These are phyloP conservation scores for Urochloa ruziziensis DNA, from an alignment of 176 grass and related monocot genomes.

Conservation along the genomic window DNA sequence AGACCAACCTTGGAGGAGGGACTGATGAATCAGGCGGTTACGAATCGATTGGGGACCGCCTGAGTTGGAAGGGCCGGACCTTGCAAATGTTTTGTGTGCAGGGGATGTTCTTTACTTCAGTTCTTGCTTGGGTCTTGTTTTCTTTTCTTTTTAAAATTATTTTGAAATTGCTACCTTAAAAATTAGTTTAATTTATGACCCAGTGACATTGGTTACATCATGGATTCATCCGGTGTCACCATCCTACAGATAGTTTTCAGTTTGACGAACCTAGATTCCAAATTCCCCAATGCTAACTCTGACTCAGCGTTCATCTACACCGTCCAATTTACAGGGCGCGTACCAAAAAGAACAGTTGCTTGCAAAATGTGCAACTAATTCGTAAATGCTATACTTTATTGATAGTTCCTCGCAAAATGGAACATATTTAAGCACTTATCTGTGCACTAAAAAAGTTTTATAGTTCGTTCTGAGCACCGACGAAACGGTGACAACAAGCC, in stretches of 20 bases:
- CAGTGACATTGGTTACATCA: background rate
- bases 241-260: constrained; percentile 11
- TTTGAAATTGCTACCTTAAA: constrained; percentile 3
- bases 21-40: constrained; percentile 45
- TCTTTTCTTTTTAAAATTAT: background rate
- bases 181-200: constrained; percentile 12
- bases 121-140: constrained; percentile 17
- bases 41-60: constrained; percentile 23
- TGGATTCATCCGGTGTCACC: background rate
- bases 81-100: constrained; percentile 28
- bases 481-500: too few species aligned
- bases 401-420: background rate
- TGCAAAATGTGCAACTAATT: background rate
- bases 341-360: background rate
- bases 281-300: background rate
- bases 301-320: constrained; percentile 4
- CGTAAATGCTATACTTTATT: background rate
- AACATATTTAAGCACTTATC: background rate
- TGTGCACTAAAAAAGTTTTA: background rate
- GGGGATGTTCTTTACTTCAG: constrained; percentile 30
- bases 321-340: background rate
- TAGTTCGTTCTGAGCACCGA: too few species aligned
- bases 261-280: constrained; percentile 9
- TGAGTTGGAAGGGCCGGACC: constrained; percentile 9
- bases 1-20: constrained; percentile 49